Evolutionary conservation across 208 protist species (phyloP).

Genomic region (Leishmania turanica): DNA sequence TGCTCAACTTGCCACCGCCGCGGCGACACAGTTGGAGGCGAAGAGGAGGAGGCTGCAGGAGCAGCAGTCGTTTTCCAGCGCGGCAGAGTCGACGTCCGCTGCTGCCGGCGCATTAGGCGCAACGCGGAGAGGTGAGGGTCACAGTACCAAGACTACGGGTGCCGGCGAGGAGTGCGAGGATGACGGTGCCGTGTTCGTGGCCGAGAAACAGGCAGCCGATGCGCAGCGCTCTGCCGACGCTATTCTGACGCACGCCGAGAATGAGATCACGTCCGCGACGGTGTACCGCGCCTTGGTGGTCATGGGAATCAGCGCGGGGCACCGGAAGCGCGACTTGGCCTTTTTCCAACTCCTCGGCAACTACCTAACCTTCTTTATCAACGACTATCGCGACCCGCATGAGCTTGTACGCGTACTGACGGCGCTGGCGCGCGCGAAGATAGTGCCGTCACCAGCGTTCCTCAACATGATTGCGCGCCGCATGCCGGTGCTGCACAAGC

Average conservation of each 20-base stretch:
- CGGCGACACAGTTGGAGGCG: constrained; percentile 16
- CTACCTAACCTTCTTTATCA: constrained; percentile 65
- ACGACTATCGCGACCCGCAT: constrained; percentile 64
- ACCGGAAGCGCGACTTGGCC: constrained; percentile 71
- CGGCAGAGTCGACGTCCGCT: neutral
- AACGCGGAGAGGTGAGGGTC: neutral
- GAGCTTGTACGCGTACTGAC: constrained; percentile 68
- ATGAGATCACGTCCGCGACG: constrained; percentile 46
- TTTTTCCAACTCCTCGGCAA: constrained; percentile 75
- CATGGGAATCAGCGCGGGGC: constrained; percentile 71
- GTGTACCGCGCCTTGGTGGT: constrained; percentile 62
- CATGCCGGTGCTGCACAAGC: constrained; percentile 70
- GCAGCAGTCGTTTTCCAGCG: neutral
- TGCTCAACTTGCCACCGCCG: constrained; percentile 50
- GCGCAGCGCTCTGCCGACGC: constrained; percentile 27
- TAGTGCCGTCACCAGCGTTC: constrained; percentile 66
- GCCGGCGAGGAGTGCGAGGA: constrained; percentile 4
- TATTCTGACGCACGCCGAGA: constrained; percentile 43
- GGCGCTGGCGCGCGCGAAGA: constrained; percentile 76
- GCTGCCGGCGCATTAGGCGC: neutral
- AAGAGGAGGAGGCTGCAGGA: constrained; percentile 11
- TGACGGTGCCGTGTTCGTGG: constrained; percentile 20
- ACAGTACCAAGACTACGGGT: neutral
- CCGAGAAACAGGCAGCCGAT: constrained; percentile 4
- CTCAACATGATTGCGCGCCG: constrained; percentile 60